Evolutionary conservation across 257 asterid species (phyloP), one percentile per base, ranked within the genome.

Genomic region (Galeopsis tetrahit): DNA sequence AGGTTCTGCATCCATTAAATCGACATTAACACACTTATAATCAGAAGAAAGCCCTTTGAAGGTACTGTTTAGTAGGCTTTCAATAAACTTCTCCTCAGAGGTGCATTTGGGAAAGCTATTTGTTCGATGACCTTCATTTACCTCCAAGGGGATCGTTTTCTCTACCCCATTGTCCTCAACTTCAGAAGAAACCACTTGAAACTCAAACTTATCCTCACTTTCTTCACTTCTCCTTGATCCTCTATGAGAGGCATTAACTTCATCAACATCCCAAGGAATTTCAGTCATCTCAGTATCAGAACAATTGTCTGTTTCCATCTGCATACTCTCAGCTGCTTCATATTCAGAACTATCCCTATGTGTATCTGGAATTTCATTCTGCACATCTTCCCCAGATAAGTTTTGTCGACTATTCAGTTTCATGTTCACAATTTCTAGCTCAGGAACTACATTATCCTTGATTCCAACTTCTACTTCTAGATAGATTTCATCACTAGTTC

Each of bases 31-130:
- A 67, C 63, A 68, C 63, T 55, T 42, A 31, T 44, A 69, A 66
- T 76, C 89, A 48, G 55, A 78, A 34, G 84, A 76, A 62, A 74
- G 61, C 63, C 67, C 82, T 63, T 75, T 85, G 66, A 58, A 72
- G 68, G 38, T 46, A 68, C 38, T 68, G 31, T 76, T 36, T 66
- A 33, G 43, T 61, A 69, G 80, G 84, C 72, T 71, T 71, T 64
- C 78, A 32, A 73, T 42, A 36, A 67, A 44, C 70, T 43, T 81
- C 75, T 75, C 85, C 61, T 75, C 82, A 15, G 78, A 75, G 15
- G 78, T 77, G 73, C 78, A 75, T 81, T 73, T 81, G 55, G 44
- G 67, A 49, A 75, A 73, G 77, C 72, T 44, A 72, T 78, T 79
- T 9, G 58, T 63, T 71, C 34, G 77, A 62, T 53, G 57, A 64